Base-by-base conservation (phyloP, 2,329 filamentous ascomycete genomes). In the Pyricularia pennisetigena region DNA sequence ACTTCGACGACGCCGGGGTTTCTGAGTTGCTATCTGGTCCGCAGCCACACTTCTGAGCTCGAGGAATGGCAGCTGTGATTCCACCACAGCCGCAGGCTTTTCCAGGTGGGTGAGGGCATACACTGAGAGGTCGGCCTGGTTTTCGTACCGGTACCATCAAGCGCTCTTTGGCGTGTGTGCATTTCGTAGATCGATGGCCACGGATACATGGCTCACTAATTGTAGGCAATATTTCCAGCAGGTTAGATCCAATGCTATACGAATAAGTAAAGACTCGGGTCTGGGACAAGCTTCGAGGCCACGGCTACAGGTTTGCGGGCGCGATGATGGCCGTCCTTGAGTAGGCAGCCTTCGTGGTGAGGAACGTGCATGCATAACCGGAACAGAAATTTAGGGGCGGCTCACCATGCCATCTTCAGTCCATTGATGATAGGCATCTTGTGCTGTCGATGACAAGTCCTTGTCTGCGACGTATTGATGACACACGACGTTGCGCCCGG, bases 101-200 rank as follows among this genome's bases (percentile, higher is more conserved):
- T 66, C 86, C 86, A 32, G 83, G 81, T 7, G 87, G 84, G 72
- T 91, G 89, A 68, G 89, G 88, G 73, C 89, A 92, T 68, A 85
- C 84, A 76, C 88, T 91, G 68, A 92, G 78, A 9, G 89, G 90
- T 66, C 90, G 83, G 23, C 90, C 90, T 20, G 90, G 89, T 74
- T 91, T 91, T 70, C 89, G 85, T 20, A 92, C 90, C 26, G 88
- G 87, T 3, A 91, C 81, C 82, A 92, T 87, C 41, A 91, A 79
- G 69, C 89, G 86, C 72, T 91, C 88, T 71, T 83, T 82, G 70
- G 82, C 83, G 75, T 92, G 90, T 65, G 85, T 88, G 77, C 90
- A 92, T 81, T 90, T 91, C 67, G 89, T 91, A 32, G 90, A 92
- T 73, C 90, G 87, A 77, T 92, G 90, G 68, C 90, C 90, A 74